A percentile compares a stretch with the other conserved stretches of the same genome.
phyloP scores from a whole-genome alignment of 2,329 filamentous ascomycete species.

The Hyphodiscus sp. region DNA sequence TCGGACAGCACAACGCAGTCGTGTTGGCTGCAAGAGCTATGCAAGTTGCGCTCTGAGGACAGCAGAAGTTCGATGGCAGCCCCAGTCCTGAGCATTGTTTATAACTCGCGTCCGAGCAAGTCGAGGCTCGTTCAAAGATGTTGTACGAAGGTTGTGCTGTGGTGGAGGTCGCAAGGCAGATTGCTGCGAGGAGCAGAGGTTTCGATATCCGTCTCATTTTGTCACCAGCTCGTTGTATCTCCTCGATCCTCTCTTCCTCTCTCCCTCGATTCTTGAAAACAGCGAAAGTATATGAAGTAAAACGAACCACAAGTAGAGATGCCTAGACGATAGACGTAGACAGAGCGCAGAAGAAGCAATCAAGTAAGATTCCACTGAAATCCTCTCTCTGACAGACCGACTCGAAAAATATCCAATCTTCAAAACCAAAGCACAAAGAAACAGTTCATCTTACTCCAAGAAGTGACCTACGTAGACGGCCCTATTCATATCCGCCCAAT shows the following conservation, averaged over 20 bases:
- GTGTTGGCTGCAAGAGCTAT: slow-evolving; percentile 55
- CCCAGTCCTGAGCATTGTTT: slow-evolving; percentile 44
- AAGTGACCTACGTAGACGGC: slow-evolving; percentile 8
- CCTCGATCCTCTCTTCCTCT: not conserved
- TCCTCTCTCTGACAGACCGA: not conserved
- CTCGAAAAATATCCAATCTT: not conserved
- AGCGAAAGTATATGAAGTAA: slow-evolving; percentile 24
- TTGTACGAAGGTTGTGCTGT: slow-evolving; percentile 34
- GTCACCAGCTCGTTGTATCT: not conserved
- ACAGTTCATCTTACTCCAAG: slow-evolving; percentile 6
- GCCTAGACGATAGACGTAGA: not conserved
- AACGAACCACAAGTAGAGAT: slow-evolving; percentile 12
- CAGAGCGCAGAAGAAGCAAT: not conserved
- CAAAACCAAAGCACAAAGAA: not conserved
- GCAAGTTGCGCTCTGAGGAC: slow-evolving; percentile 48
- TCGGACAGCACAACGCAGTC: slow-evolving; percentile 66
- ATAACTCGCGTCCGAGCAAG: slow-evolving; percentile 45
- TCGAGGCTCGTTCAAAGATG: slow-evolving; percentile 39
- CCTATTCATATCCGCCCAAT: slow-evolving; percentile 2
- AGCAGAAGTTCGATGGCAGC: slow-evolving; percentile 63
- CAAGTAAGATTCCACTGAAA: not conserved
- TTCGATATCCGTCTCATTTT: slow-evolving; percentile 18
- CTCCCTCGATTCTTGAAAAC: slow-evolving; percentile 11
- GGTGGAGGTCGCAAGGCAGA: slow-evolving; percentile 30
- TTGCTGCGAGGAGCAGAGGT: slow-evolving; percentile 14